Evolutionary conservation across 192 early-diverging fungal species (phyloP).

Genomic region (Lobosporangium transversale): DNA sequence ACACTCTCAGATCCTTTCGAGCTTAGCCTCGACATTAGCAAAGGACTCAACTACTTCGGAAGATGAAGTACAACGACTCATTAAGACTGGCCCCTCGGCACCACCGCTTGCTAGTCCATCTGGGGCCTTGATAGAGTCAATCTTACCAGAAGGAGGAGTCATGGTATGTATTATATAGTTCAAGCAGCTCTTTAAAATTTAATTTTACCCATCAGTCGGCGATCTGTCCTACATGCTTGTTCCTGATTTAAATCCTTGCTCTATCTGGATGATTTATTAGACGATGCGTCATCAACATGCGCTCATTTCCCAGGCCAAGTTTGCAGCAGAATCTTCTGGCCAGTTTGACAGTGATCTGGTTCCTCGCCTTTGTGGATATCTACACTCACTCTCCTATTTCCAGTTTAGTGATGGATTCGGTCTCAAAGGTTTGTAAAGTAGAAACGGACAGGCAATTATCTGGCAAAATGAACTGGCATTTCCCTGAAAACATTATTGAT

Average conservation of each 20-base stretch:
- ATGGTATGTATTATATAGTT: conserved; percentile 37
- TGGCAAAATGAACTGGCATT: no score
- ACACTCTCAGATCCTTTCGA: conserved; percentile 62
- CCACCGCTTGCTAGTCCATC: background rate
- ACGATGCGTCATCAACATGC: conserved; percentile 53
- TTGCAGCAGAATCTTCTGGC: conserved; percentile 49
- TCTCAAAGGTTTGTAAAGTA: conserved; percentile 42
- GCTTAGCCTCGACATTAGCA: conserved; percentile 61
- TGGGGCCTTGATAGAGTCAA: conserved; percentile 9
- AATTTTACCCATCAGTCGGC: no score
- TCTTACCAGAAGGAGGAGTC: conserved; percentile 37
- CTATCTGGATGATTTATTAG: no score
- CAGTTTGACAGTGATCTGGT: conserved; percentile 49
- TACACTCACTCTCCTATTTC: conserved; percentile 42
- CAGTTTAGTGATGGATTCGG: conserved; percentile 51
- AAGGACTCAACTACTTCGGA: conserved; percentile 55
- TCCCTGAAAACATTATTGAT: no score
- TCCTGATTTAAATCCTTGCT: no score
- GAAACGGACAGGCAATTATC: no score
- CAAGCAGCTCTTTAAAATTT: no score
- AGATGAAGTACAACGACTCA: conserved; percentile 55
- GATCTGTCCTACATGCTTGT: no score
- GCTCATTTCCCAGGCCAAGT: conserved; percentile 46
- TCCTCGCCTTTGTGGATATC: conserved; percentile 46
- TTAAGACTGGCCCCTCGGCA: conserved; percentile 52